A percentile compares a stretch with the other conserved stretches of the same genome.
phyloP scores from a whole-genome alignment of 441 rosid species.

The Cnidoscolus chayamansa region DNA sequence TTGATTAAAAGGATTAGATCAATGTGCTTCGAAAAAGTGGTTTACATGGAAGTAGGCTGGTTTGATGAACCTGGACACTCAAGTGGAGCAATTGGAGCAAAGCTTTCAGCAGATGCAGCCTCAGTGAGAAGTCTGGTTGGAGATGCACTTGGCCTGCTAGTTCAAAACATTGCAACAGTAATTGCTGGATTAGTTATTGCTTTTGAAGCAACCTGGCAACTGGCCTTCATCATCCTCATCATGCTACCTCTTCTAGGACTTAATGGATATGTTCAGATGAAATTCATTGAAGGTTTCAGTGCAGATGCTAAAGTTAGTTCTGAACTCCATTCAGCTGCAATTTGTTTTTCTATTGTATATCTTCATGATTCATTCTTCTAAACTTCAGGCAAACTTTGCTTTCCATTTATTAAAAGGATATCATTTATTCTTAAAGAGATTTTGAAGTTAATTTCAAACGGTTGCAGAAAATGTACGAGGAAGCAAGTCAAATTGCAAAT shows the following conservation, averaged over 20 bases:
- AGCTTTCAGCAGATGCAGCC: conserved; percentile 68
- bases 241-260: conserved; percentile 53
- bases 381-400: neutral
- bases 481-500: conserved; percentile 75
- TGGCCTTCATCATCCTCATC: conserved; percentile 49
- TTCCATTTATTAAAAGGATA: neutral
- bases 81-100: conserved; percentile 62
- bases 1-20: conserved; percentile 49
- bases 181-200: conserved; percentile 58
- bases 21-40: conserved; percentile 70
- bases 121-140: conserved; percentile 50
- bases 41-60: conserved; percentile 71
- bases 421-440: neutral
- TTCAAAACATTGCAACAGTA: conserved; percentile 49
- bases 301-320: conserved; percentile 55
- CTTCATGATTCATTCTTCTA: neutral
- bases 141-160: conserved; percentile 48
- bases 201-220: conserved; percentile 60
- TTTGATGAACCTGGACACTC: conserved; percentile 60
- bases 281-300: conserved; percentile 62
- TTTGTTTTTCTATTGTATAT: neutral
- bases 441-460: neutral
- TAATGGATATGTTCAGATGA: conserved; percentile 51
- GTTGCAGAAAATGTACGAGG: conserved; percentile 64
- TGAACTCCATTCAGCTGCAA: neutral